Conservation (phyloP, 2,329 filamentous ascomycete species). For the Bisporella sp. region DNA sequence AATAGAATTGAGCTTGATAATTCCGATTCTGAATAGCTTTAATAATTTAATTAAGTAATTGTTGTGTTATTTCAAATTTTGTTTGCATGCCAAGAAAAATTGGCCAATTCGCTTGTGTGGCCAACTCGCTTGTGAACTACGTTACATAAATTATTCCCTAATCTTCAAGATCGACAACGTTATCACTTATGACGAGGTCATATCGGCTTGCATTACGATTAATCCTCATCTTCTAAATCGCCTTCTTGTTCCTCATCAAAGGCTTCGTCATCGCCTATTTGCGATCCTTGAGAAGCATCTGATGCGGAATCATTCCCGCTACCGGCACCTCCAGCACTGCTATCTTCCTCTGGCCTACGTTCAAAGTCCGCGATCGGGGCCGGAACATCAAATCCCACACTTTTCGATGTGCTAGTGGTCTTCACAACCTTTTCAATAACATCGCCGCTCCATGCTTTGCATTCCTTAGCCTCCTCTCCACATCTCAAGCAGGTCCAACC, state of each 20-base stretch:
- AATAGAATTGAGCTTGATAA: no score
- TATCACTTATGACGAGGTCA: no score
- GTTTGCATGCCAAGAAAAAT: no score
- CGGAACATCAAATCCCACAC: constrained; percentile 51
- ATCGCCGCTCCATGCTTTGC: constrained; percentile 87
- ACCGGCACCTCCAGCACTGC: constrained; percentile 25
- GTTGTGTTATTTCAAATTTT: no score
- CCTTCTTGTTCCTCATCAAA: constrained; percentile 22
- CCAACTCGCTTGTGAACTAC: no score
- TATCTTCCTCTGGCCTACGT: constrained; percentile 13
- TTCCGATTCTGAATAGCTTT: no score
- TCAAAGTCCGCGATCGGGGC: constrained; percentile 15
- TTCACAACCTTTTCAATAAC: constrained; percentile 54
- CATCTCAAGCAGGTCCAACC: constrained; percentile 90
- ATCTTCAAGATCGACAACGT: no score
- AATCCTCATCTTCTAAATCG: constrained; percentile 16
- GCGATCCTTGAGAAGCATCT: constrained; percentile 8
- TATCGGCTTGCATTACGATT: background rate
- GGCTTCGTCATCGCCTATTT: constrained; percentile 18
- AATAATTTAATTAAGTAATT: no score
- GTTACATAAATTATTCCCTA: no score
- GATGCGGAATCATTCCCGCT: constrained; percentile 11
- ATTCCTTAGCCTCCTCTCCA: constrained; percentile 75
- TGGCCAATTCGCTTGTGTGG: no score
- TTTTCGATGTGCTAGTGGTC: constrained; percentile 37